phyloP scores from a whole-genome alignment of 352 stramenopile species.

The Phytophthora pseudosyringae region DNA sequence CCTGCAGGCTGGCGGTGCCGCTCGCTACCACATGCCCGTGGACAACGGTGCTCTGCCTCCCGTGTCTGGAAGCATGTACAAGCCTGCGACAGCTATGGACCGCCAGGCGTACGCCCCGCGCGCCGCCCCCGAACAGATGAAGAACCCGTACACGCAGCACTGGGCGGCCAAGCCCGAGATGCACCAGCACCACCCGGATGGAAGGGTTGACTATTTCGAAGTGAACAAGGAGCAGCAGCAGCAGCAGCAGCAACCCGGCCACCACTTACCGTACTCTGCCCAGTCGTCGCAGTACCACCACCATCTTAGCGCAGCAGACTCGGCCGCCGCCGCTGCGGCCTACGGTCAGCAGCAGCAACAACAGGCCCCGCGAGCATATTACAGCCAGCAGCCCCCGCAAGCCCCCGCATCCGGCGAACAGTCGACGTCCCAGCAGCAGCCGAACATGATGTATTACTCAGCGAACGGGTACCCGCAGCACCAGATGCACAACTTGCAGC shows the following conservation, averaged over 20 bases:
- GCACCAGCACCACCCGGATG: constrained; percentile 44
- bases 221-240: constrained; percentile 72
- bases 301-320: constrained; percentile 68
- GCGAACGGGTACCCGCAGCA: constrained; percentile 62
- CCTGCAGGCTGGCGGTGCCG: constrained; percentile 37
- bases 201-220: constrained; percentile 74
- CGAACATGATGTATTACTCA: constrained; percentile 81
- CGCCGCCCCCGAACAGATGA: constrained; percentile 42
- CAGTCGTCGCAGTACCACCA: constrained; percentile 74
- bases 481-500: constrained; percentile 77
- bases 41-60: constrained; percentile 53
- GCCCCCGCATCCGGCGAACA: constrained; percentile 32
- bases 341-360: constrained; percentile 57
- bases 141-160: constrained; percentile 70
- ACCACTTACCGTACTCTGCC: constrained; percentile 58
- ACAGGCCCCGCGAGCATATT: constrained; percentile 42
- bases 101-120: constrained; percentile 36
- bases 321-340: constrained; percentile 52
- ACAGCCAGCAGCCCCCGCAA: constrained; percentile 53
- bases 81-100: constrained; percentile 44
- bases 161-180: constrained; percentile 66
- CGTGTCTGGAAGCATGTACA: constrained; percentile 61
- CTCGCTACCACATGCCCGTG: constrained; percentile 62
- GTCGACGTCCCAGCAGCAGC: constrained; percentile 36
- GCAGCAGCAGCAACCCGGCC: constrained; percentile 29